These are phyloP conservation scores for Eremothecium sinecaudum DNA, from an alignment of 1,139 yeast species.

Conservation along the genomic window DNA sequence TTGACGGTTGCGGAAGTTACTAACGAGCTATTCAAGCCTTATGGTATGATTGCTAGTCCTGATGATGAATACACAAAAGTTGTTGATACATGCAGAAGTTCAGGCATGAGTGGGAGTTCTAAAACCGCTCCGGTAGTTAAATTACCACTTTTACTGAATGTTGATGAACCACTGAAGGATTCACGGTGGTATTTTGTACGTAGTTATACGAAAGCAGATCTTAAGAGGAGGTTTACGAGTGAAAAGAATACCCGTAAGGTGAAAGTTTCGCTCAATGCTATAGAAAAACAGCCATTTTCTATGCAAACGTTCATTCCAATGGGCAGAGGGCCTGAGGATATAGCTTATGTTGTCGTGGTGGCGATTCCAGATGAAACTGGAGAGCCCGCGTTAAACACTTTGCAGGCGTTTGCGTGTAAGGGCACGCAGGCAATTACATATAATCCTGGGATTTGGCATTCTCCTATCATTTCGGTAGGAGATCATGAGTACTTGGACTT, in stretches of 20 bases:
- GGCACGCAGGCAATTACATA: constrained; percentile 89
- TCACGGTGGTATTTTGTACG: constrained; percentile 81
- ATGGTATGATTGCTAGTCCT: constrained; percentile 50
- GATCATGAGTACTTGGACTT: constrained; percentile 51
- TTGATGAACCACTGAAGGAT: too few relatives aligned
- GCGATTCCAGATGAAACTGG: constrained; percentile 43
- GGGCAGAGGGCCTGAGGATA: constrained; percentile 47
- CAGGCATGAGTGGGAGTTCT: too few relatives aligned
- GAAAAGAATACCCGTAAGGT: constrained; percentile 16
- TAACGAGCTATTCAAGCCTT: constrained; percentile 40
- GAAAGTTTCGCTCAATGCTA: constrained; percentile 51
- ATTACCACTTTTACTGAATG: too few relatives aligned
- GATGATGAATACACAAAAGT: too few relatives aligned
- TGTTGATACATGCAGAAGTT: constrained; percentile 34
- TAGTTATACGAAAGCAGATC: constrained; percentile 63
- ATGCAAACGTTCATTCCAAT: constrained; percentile 87
- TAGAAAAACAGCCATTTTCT: constrained; percentile 86
- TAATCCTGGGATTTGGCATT: constrained; percentile 73
- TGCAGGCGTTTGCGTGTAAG: constrained; percentile 61
- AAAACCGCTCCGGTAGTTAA: too few relatives aligned
- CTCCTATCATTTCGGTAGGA: constrained; percentile 79
- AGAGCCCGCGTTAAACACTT: constrained; percentile 50
- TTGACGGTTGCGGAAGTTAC: constrained; percentile 36
- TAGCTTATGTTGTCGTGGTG: constrained; percentile 70
- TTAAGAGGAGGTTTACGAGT: constrained; percentile 33